Evolutionary conservation across 768 basidiomycete genomes (phyloP).

Genomic region (Trametes villosa): DNA sequence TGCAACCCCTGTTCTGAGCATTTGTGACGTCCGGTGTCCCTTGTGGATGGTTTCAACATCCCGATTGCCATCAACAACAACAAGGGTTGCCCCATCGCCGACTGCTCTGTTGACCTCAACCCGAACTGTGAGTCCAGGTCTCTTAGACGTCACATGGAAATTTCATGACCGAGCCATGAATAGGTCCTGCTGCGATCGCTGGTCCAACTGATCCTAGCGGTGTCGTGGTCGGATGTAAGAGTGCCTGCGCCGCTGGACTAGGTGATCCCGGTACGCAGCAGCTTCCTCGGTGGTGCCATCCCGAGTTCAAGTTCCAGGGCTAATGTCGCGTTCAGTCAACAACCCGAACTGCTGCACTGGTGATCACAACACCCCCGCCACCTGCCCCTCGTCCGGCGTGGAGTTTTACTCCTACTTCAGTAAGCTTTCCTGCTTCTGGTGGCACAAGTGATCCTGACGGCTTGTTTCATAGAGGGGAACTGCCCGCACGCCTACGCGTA

Average conservation of each 20-base stretch:
- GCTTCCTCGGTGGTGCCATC: neutral
- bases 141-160: slow-evolving; percentile 32
- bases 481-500: slow-evolving; percentile 55
- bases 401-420: slow-evolving; percentile 51
- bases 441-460: neutral
- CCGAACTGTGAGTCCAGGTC: slow-evolving; percentile 50
- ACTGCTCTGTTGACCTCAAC: slow-evolving; percentile 65
- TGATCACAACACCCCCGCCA: slow-evolving; percentile 49
- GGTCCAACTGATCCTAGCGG: slow-evolving; percentile 41
- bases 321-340: slow-evolving; percentile 39
- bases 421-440: slow-evolving; percentile 26
- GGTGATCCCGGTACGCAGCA: slow-evolving; percentile 36
- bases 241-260: slow-evolving; percentile 45
- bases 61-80: slow-evolving; percentile 62
- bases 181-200: slow-evolving; percentile 38
- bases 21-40: slow-evolving; percentile 25
- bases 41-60: slow-evolving; percentile 49
- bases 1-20: neutral
- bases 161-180: neutral
- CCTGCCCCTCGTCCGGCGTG: slow-evolving; percentile 58
- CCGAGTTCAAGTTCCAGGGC: too few relatives aligned
- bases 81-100: slow-evolving; percentile 55
- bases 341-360: slow-evolving; percentile 71
- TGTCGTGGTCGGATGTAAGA: slow-evolving; percentile 47
- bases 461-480: slow-evolving; percentile 35